Base-by-base conservation (phyloP, 345 rosid genomes). In the Euclidium syriacum region DNA sequence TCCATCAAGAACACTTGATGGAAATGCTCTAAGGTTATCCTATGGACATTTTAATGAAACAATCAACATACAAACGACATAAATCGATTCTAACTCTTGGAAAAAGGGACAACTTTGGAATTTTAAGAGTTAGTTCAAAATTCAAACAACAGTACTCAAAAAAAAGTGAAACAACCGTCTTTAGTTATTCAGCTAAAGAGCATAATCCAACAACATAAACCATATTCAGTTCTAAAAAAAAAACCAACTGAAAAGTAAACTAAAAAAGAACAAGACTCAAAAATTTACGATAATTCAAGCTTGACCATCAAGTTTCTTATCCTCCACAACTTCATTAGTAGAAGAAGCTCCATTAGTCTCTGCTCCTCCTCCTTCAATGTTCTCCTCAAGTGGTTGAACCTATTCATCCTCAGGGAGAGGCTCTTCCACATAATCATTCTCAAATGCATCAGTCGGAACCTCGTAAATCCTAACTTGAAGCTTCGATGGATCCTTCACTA, bases 391-490 rank as follows among this genome's bases (percentile, higher is more conserved):
- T 7, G 95, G 95, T 60, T 94, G 99, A 26, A 69, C 73, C 55
- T 69, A 67, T 26, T 69, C 67, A 24, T 69, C 67, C 25, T 69
- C 62, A 34, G 67, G 97, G 66, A 94, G 68, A 7, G 97, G 96
- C 70, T 94, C 99, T 69, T 87, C 97, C 24, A 88, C 90, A 34
- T 90, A 94, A 73, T 94, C 96, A 70, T 94, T 90, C 84, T 94
- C 99, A 39, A 94, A 94, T 1, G 97, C 97, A 84, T 94, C 99
- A 3, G 87, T 79, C 0, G 99, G 97, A 82, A 94, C 97, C 77
- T 87, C 95, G 52, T 90, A 90, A 25, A 94, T 94, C 76, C 99
- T 76, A 32, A 94, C 92, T 58, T 87, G 96, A 3, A 97, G 96
- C 77, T 94, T 90, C 0, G 95, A 77, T 3, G 96, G 99, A 70